These are phyloP conservation scores for Bipolaris zeicola DNA, from an alignment of 2,329 filamentous ascomycete species.

Conservation along the genomic window DNA sequence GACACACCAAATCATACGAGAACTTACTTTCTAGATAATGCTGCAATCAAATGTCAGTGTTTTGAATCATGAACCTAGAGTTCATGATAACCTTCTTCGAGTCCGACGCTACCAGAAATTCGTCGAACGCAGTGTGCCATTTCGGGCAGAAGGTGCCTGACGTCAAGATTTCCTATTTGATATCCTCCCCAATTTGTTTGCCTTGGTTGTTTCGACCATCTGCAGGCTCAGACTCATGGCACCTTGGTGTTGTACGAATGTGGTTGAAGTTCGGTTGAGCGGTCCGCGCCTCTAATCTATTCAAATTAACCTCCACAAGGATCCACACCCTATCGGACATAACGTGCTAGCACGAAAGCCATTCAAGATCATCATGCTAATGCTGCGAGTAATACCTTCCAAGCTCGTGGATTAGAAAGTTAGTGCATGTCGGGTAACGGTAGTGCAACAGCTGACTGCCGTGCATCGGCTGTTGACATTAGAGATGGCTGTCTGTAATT, in stretches of 20 bases:
- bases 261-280: slow-evolving; percentile 15
- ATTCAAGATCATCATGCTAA: slow-evolving; percentile 1
- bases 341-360: slow-evolving; percentile 1
- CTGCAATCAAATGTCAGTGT: not conserved
- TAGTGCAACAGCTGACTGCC: slow-evolving; percentile 3
- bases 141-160: not conserved
- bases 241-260: not conserved
- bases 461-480: not conserved
- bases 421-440: slow-evolving; percentile 10
- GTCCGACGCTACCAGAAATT: not conserved
- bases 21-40: not conserved
- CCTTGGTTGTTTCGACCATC: slow-evolving; percentile 5
- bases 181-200: not conserved
- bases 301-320: slow-evolving; percentile 13
- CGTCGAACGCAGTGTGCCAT: not conserved
- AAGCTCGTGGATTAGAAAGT: slow-evolving; percentile 1
- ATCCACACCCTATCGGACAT: slow-evolving; percentile 8
- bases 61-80: not conserved
- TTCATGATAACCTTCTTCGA: not conserved
- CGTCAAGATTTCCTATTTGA: not conserved
- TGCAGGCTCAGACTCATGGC: slow-evolving; percentile 1
- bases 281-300: slow-evolving; percentile 23
- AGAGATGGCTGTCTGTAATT: not conserved
- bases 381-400: not conserved
- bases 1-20: not conserved